Base-by-base conservation (phyloP, 768 basidiomycete genomes). In the Termitomyces sp. region DNA sequence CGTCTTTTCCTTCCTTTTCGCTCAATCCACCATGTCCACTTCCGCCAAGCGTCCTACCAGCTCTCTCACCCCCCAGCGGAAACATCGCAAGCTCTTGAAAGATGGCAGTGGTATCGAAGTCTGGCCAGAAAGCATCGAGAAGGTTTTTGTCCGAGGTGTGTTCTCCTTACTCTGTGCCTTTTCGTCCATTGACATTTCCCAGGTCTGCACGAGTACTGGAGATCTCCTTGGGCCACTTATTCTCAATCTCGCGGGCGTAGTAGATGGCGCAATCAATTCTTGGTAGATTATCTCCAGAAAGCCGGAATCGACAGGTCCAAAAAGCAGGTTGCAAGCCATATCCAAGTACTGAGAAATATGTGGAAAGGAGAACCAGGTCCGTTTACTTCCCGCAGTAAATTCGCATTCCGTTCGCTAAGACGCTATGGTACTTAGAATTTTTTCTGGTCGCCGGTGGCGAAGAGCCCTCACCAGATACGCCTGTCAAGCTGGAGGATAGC, bases 321-420 rank as follows among this genome's bases (percentile, higher is more conserved):
- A 79, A 92, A 93, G 71, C 91, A 93, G 71, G 91, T 93, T 62
- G 91, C 91, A n/a, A 89, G 87, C 70, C 91, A 93, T 66, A 89
- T 93, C 53, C 91, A 93, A 67, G 90, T 91, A 56, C 70, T 91
- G 55, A 77, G 89, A 51, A 92, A 92, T 68, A 92, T 92, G 90
- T 91, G 89, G 89, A 91, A 91, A 69, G 90, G 89, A 24, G 84
- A 88, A 58, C 80, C 85, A 76, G 86, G 90, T 88, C 57, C 34
- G 76, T 64, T 37, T 24, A 3, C 46, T 49, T 55, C 44, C 24
- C 27, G 53, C 47, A 48, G 56, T 55, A n/a, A 51, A 33, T 50
- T 61, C 54, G 53, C 39, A 36, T 44, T 46, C 10, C 52, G 59
- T 59, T 53, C 27, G 56, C 50, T 51, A 64, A 58, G 51, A 56